These are phyloP conservation scores for Corniculantispora saksenae DNA, from an alignment of 2,329 filamentous ascomycete species.

Conservation along the genomic window DNA sequence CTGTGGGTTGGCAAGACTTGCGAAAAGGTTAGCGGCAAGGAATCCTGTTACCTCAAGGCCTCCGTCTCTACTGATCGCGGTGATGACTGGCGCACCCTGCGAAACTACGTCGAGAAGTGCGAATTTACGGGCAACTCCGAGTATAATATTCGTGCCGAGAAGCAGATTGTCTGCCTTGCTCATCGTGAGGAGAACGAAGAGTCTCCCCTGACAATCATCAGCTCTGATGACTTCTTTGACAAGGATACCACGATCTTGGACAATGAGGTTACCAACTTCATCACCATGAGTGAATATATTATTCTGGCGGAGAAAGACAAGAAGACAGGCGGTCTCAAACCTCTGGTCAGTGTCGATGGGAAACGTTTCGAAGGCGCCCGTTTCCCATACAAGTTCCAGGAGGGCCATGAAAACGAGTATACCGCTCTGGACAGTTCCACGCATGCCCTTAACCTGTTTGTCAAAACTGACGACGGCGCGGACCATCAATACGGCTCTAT, in stretches of 20 bases:
- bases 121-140: conserved; percentile 75
- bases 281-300: conserved; percentile 96
- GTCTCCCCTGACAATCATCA: conserved; percentile 68
- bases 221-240: conserved; percentile 77
- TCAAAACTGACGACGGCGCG: conserved; percentile 69
- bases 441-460: conserved; percentile 91
- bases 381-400: conserved; percentile 83
- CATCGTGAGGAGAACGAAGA: conserved; percentile 58
- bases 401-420: conserved; percentile 78
- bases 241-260: conserved; percentile 59
- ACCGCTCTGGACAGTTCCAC: conserved; percentile 94
- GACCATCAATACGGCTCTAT: conserved; percentile 79
- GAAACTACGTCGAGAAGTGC: conserved; percentile 76
- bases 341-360: conserved; percentile 84
- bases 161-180: conserved; percentile 61
- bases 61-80: conserved; percentile 80
- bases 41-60: conserved; percentile 70
- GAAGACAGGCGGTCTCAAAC: conserved; percentile 68
- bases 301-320: conserved; percentile 77
- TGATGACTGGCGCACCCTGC: conserved; percentile 73
- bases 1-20: conserved; percentile 85
- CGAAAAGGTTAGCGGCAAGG: conserved; percentile 48
- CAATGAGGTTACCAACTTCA: conserved; percentile 71
- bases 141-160: conserved; percentile 52
- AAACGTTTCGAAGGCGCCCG: conserved; percentile 76